phyloP scores from a whole-genome alignment of 2,329 filamentous ascomycete species.

The Stagonosporopsis rhizophila region DNA sequence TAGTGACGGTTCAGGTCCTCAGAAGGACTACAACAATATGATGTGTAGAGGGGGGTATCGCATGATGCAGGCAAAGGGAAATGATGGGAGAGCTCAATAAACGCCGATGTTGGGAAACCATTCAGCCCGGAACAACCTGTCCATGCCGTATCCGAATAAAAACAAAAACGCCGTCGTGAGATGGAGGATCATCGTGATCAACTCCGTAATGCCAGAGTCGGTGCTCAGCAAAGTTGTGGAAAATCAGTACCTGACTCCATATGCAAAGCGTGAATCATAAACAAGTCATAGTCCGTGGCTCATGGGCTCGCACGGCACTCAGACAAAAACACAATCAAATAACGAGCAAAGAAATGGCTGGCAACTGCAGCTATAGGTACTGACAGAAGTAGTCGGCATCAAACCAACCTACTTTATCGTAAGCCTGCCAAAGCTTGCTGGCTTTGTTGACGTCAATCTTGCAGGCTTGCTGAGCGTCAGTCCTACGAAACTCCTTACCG shows the following conservation, averaged over 20 bases:
- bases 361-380: constrained; percentile 42
- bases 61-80: constrained; percentile 28
- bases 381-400: constrained; percentile 60
- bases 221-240: constrained; percentile 23
- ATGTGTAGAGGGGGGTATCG: constrained; percentile 27
- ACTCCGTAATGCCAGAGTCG: constrained; percentile 32
- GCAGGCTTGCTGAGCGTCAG: constrained; percentile 93
- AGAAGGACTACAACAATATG: constrained; percentile 25
- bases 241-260: constrained; percentile 28
- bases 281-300: constrained; percentile 9
- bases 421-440: constrained; percentile 89
- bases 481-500: constrained; percentile 90
- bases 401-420: constrained; percentile 86
- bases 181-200: constrained; percentile 3
- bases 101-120: constrained; percentile 23
- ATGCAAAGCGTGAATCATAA: constrained; percentile 35
- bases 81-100: constrained; percentile 16
- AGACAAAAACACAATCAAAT: background rate
- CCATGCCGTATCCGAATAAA: constrained; percentile 28
- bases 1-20: constrained; percentile 14
- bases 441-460: constrained; percentile 99
- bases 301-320: background rate
- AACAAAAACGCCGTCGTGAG: constrained; percentile 41
- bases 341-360: background rate
- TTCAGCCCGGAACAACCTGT: constrained; percentile 21